These are phyloP conservation scores for Heliamphora exappendiculata DNA, from an alignment of 148 eudicot genomes.

Conservation along the genomic window DNA sequence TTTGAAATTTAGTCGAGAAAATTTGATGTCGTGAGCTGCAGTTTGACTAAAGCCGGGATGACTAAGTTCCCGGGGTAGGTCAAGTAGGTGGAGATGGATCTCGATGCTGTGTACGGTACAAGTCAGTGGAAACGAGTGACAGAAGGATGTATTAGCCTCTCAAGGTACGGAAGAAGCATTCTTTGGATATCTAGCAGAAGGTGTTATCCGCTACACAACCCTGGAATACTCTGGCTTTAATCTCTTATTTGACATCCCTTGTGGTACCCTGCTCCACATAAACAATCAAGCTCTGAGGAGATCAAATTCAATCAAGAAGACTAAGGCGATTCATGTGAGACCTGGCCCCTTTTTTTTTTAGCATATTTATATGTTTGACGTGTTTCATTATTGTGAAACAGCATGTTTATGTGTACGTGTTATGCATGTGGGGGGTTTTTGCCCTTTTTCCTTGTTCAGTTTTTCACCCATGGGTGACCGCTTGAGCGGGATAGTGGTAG, in stretches of 20 bases:
- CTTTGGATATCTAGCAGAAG: constrained; percentile 45
- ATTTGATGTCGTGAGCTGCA: neutral
- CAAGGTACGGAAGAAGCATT: constrained; percentile 61
- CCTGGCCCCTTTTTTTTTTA: too few relatives aligned
- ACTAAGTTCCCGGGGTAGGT: neutral
- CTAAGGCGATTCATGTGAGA: too few relatives aligned
- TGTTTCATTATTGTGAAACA: too few relatives aligned
- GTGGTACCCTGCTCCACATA: constrained; percentile 35
- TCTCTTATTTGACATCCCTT: constrained; percentile 53
- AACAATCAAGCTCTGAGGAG: neutral
- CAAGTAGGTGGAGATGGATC: constrained; percentile 6
- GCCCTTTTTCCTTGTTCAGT: too few relatives aligned
- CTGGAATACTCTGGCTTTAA: constrained; percentile 45
- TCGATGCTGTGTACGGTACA: too few relatives aligned
- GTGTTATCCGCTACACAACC: constrained; percentile 46
- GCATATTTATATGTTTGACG: too few relatives aligned
- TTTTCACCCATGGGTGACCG: too few relatives aligned
- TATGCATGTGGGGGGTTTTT: too few relatives aligned
- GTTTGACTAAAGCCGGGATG: neutral
- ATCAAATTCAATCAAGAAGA: too few relatives aligned
- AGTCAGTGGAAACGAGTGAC: neutral
- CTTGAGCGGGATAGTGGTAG: too few relatives aligned
- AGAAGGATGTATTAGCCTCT: constrained; percentile 11
- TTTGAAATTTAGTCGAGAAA: neutral
- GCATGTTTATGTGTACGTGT: too few relatives aligned